Evolutionary conservation across 805 yeast genomes (phyloP).

Genomic region (Hanseniaspora jakobsenii): DNA sequence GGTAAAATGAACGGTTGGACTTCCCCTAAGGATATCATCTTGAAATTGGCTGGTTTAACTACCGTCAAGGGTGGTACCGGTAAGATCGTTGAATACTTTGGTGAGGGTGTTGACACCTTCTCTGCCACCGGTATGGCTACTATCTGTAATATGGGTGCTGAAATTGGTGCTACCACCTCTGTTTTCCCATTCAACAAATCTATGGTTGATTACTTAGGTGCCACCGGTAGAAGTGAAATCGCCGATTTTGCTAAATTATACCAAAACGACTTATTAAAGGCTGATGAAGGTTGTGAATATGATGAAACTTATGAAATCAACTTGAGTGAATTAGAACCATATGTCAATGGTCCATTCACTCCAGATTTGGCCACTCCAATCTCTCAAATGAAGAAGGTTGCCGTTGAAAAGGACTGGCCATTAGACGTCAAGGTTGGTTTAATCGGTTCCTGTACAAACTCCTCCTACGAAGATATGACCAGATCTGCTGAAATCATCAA

Average conservation of each 20-base stretch:
- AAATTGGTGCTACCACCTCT: constrained; percentile 96
- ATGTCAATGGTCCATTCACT: constrained; percentile 95
- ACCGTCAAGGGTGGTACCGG: constrained; percentile 99
- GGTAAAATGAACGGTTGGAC: constrained; percentile 92
- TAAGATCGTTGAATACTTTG: constrained; percentile 88
- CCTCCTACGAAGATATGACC: constrained; percentile 96
- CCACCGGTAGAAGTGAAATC: constrained; percentile 76
- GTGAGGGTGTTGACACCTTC: constrained; percentile 84
- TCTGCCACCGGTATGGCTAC: constrained; percentile 99
- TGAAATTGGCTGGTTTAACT: constrained; percentile 82
- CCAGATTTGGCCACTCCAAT: constrained; percentile 96
- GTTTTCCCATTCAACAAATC: constrained; percentile 92
- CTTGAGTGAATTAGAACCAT: constrained; percentile 82
- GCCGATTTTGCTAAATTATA: constrained; percentile 68
- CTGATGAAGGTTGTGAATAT: constrained; percentile 88
- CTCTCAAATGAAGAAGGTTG: constrained; percentile 73
- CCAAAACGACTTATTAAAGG: constrained; percentile 56
- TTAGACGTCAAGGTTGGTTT: constrained; percentile 83
- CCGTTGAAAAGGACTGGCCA: constrained; percentile 85
- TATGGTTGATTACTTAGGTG: constrained; percentile 73
- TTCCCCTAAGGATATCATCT: constrained; percentile 91
- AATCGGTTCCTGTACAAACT: constrained; percentile 97
- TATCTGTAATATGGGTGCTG: constrained; percentile 99
- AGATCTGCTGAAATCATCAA: constrained; percentile 86
- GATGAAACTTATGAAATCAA: constrained; percentile 88